Evolutionary conservation across 1,284 basidiomycete genomes (phyloP).

Genomic region (Irpex sp.): DNA sequence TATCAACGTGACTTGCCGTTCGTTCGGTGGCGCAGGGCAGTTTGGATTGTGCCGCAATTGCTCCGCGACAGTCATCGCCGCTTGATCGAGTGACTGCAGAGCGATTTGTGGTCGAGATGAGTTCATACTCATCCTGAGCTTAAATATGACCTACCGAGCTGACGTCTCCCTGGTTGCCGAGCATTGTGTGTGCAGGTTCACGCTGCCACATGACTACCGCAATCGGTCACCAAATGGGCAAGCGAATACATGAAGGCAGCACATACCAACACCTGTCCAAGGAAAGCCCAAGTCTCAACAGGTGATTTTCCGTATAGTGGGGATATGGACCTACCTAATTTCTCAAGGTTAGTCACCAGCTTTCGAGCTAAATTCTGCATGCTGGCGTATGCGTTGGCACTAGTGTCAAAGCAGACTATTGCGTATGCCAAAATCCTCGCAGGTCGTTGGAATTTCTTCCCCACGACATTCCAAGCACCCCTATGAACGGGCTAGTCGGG

Average conservation of each 20-base stretch:
- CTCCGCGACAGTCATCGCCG: not conserved
- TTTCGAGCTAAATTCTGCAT: slow-evolving; percentile 19
- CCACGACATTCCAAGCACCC: slow-evolving; percentile 34
- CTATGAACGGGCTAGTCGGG: slow-evolving; percentile 10
- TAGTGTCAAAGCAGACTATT: slow-evolving; percentile 25
- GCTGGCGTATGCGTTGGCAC: not conserved
- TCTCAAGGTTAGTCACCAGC: slow-evolving; percentile 24
- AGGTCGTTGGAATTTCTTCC: slow-evolving; percentile 19
- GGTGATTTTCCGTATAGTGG: no score
- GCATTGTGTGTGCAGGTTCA: not conserved
- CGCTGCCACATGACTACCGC: not conserved
- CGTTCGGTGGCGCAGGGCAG: not conserved
- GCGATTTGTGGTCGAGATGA: not conserved
- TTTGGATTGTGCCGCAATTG: not conserved
- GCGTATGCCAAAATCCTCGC: slow-evolving; percentile 20
- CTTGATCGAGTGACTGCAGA: slow-evolving; percentile 3
- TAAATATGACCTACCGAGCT: not conserved
- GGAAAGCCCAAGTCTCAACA: no score
- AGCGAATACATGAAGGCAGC: not conserved
- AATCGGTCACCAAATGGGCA: not conserved
- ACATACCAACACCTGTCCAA: not conserved
- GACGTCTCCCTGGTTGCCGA: slow-evolving; percentile 1
- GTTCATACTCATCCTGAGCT: no score
- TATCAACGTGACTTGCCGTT: slow-evolving; percentile 11
- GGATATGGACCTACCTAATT: slow-evolving; percentile 27